Evolutionary conservation across 768 basidiomycete genomes (phyloP), one percentile per base, ranked within the genome.

Genomic region (Lyophyllum semitale): DNA sequence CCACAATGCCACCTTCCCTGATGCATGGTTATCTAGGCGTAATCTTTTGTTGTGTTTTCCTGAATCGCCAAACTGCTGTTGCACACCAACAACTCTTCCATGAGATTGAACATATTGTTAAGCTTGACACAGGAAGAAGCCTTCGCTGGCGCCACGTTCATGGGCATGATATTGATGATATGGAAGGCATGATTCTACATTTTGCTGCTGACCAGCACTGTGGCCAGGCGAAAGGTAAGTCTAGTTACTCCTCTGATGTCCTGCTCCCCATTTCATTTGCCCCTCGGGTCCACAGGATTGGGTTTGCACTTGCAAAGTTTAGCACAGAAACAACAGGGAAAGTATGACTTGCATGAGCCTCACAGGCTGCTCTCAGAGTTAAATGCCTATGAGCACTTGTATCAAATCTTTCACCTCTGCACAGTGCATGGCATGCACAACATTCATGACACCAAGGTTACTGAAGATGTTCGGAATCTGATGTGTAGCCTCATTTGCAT

Each of bases 91-190:
- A 40, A 6, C n/a, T 65, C 13, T 60, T 66, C 32, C 20, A 54
- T 15, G 42, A 44, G 40, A 40, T 69, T 8, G 57, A 66, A 8
- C 29, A 55, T 7, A 60, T 69, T 18, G 59, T 69, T 4, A 30
- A 53, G 6, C 25, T 59, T 13, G 65, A 69, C 42, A 67, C 63
- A 1, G 65, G 64, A 8, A 41, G 50, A n/a, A 6, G 9, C 15
- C 55, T 68, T 4, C 15, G 33, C 12, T 68, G 62, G 63, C 55
- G 57, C 12, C 66, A 68, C 57, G 22, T 68, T 6, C 62, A 66
- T 54, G 63, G 60, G 1, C 12, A 13, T 9, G 12, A 2, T 12
- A 6, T 26, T 0, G 51, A 59, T 9, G 61, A 64, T 6, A 51
- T 41, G 3, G 53, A 58, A 15, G 55, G 55, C 5, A 57, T 57